Percentiles rank a stretch among this genome's conserved stretches.
Evolutionary conservation across 1,139 yeast genomes (phyloP).

Genomic region (Candida labiduridarum): DNA sequence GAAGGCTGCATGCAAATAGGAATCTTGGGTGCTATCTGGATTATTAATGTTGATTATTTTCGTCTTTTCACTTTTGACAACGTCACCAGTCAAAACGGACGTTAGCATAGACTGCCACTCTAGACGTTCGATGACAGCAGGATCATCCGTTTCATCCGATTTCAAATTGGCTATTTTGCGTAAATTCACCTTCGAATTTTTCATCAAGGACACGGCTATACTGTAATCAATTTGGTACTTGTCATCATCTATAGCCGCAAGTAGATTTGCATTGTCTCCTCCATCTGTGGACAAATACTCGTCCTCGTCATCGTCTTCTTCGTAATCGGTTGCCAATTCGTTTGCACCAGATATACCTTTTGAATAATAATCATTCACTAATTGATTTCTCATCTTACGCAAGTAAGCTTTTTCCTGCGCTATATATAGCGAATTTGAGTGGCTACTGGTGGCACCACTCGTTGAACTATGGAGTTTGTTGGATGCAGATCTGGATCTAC

Average conservation of each 20-base stretch:
- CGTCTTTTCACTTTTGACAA: slow-evolving; percentile 86
- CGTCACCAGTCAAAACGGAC: slow-evolving; percentile 92
- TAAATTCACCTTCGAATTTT: slow-evolving; percentile 36
- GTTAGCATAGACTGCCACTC: slow-evolving; percentile 97
- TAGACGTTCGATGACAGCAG: slow-evolving; percentile 73
- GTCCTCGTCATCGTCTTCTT: slow-evolving; percentile 22
- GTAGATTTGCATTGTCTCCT: slow-evolving; percentile 34
- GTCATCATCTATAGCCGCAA: slow-evolving; percentile 47
- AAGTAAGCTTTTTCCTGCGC: slow-evolving; percentile 74
- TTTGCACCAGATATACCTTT: slow-evolving; percentile 55
- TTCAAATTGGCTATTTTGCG: slow-evolving; percentile 44
- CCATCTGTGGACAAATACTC: slow-evolving; percentile 23
- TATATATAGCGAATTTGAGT: slow-evolving; percentile 42
- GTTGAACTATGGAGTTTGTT: slow-evolving; percentile 15
- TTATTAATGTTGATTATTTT: slow-evolving; percentile 59
- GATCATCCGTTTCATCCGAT: slow-evolving; percentile 54
- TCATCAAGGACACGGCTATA: slow-evolving; percentile 40
- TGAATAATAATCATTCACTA: slow-evolving; percentile 70
- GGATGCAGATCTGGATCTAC: slow-evolving; percentile 8
- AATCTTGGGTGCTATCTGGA: slow-evolving; percentile 47
- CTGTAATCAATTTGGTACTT: slow-evolving; percentile 45
- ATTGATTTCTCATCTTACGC: slow-evolving; percentile 62
- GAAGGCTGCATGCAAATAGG: slow-evolving; percentile 56
- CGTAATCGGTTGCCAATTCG: slow-evolving; percentile 22
- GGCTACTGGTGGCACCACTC: slow-evolving; percentile 17